A percentile compares a stretch with the other conserved stretches of the same genome.
Conservation (phyloP, 768 basidiomycete genomes). For the Omphalotus guepiniiformis region DNA sequence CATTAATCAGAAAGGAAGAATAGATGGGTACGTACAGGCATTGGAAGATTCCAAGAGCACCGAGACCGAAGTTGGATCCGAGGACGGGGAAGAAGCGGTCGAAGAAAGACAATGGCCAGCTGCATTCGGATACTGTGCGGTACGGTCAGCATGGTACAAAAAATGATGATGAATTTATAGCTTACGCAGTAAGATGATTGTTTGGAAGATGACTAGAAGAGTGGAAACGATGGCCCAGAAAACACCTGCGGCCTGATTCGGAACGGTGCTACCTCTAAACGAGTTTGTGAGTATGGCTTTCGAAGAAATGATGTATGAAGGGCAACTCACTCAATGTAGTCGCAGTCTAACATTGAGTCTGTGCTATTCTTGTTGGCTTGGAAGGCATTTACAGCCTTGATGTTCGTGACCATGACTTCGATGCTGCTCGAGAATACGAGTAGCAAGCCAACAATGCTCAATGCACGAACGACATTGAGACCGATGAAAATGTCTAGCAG, state of each 20-base stretch:
- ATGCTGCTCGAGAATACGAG: constrained; percentile 81
- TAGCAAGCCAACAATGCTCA: constrained; percentile 76
- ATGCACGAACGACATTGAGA: constrained; percentile 71
- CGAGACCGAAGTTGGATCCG: constrained; percentile 79
- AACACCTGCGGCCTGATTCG: constrained; percentile 84
- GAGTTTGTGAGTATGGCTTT: background rate
- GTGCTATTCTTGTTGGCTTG: constrained; percentile 32
- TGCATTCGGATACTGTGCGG: constrained; percentile 64
- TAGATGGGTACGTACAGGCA: constrained; percentile 53
- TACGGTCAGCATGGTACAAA: background rate
- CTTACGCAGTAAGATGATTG: constrained; percentile 59
- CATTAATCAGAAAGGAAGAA: background rate
- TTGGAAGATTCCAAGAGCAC: constrained; percentile 84
- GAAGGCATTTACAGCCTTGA: constrained; percentile 71
- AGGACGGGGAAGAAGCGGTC: constrained; percentile 83
- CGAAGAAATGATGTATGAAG: background rate
- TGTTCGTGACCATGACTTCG: constrained; percentile 66
- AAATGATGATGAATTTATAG: background rate
- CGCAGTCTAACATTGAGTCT: constrained; percentile 44
- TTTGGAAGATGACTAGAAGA: constrained; percentile 83
- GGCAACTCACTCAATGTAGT: constrained; percentile 68
- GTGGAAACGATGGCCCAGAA: constrained; percentile 92
- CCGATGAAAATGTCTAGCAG: constrained; percentile 59
- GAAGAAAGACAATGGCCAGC: constrained; percentile 79
- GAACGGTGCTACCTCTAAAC: constrained; percentile 71